A percentile compares a stretch with the other conserved stretches of the same genome.
phyloP scores from a whole-genome alignment of 768 basidiomycete genomes.

The Boletus insuetus region DNA sequence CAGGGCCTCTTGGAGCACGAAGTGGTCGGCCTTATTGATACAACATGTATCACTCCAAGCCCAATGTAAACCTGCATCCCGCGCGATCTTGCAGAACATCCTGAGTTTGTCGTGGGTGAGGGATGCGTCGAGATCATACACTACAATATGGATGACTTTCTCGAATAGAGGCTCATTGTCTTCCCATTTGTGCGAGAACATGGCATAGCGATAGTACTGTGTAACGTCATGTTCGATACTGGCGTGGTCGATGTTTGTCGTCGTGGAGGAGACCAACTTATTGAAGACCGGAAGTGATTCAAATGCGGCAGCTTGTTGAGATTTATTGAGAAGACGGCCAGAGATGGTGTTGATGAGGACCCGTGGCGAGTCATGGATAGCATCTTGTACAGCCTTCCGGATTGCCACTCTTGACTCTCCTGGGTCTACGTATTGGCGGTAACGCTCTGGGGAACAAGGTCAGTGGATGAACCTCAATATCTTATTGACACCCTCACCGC shows the following conservation, averaged over 20 bases:
- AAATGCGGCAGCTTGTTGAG: constrained; percentile 1
- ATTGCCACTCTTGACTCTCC: background rate
- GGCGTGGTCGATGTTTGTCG: background rate
- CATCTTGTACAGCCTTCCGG: background rate
- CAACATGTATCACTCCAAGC: background rate
- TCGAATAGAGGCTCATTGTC: background rate
- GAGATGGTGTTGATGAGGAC: constrained; percentile 7
- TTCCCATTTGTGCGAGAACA: constrained; percentile 11
- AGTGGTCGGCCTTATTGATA: background rate
- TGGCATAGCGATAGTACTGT: background rate
- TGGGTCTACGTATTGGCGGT: background rate
- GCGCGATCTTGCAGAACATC: background rate
- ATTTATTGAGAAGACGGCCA: background rate
- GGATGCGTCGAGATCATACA: constrained; percentile 2
- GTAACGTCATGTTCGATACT: background rate
- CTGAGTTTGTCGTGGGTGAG: background rate
- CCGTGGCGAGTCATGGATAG: background rate
- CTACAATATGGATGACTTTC: background rate
- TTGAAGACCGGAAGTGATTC: background rate
- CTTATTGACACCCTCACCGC: background rate
- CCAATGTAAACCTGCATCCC: background rate
- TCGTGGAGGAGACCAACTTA: constrained; percentile 6
- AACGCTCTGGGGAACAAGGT: background rate
- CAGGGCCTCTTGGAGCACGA: background rate
- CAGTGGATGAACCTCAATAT: background rate